Percentiles rank a stretch among this genome's conserved stretches.
Conservation (phyloP, 306 rosid species). For the Castanea mollissima region DNA sequence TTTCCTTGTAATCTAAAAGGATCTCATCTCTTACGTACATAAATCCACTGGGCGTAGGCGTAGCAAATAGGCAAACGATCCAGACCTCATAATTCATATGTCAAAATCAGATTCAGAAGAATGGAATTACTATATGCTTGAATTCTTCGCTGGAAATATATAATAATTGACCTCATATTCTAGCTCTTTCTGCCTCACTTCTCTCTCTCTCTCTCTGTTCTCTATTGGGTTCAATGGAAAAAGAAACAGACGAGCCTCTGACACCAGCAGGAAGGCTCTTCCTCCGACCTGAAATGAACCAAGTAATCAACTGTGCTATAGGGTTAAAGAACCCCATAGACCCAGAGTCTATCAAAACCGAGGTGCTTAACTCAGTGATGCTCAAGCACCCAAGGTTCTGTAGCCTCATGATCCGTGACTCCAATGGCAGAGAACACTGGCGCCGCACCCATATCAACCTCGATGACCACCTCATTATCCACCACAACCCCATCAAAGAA, state of each 20-base stretch:
- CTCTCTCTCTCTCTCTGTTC: not conserved
- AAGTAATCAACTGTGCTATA: slow-evolving; percentile 56
- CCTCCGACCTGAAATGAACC: slow-evolving; percentile 55
- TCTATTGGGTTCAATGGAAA: slow-evolving; percentile 10
- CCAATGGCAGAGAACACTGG: slow-evolving; percentile 69
- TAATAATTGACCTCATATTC: too few relatives aligned
- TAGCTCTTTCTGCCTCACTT: too few relatives aligned
- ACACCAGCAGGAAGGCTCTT: slow-evolving; percentile 80
- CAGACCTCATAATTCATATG: too few relatives aligned
- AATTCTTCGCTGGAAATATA: too few relatives aligned
- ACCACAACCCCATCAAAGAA: slow-evolving; percentile 19
- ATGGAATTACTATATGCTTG: too few relatives aligned
- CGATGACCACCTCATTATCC: slow-evolving; percentile 41
- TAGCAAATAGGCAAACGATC: too few relatives aligned
- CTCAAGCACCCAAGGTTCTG: slow-evolving; percentile 65
- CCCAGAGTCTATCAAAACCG: slow-evolving; percentile 30
- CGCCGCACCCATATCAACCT: slow-evolving; percentile 50
- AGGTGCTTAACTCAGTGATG: slow-evolving; percentile 38
- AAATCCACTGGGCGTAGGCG: too few relatives aligned
- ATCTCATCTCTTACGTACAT: too few relatives aligned
- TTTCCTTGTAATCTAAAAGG: too few relatives aligned
- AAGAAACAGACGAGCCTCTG: slow-evolving; percentile 51
- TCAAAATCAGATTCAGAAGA: too few relatives aligned
- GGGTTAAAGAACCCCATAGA: slow-evolving; percentile 59
- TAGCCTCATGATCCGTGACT: slow-evolving; percentile 63